Conservation (phyloP, 2,329 filamentous ascomycete species). For the Boeremia exigua region DNA sequence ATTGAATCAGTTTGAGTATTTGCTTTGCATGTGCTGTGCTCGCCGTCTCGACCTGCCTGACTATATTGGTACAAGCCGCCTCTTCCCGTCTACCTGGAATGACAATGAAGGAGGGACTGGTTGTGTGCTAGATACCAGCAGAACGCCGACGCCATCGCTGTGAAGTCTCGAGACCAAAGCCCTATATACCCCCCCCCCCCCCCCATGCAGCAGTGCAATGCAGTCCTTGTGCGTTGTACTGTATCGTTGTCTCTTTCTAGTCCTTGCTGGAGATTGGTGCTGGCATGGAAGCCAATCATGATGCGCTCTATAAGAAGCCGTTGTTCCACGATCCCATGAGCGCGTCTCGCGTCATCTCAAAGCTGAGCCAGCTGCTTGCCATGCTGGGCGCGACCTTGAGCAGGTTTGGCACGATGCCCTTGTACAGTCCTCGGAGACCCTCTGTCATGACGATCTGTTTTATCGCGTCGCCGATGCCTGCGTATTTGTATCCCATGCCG, state of each 20-base stretch:
- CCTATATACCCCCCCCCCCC: not conserved
- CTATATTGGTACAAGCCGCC: conserved; percentile 14
- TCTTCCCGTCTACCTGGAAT: conserved; percentile 6
- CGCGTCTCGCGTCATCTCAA: conserved; percentile 90
- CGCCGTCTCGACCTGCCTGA: not conserved
- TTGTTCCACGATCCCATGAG: conserved; percentile 60
- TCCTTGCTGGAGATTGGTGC: not conserved
- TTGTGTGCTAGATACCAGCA: conserved; percentile 9
- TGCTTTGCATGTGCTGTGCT: not conserved
- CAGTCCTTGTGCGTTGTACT: not conserved
- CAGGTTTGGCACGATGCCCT: conserved; percentile 92
- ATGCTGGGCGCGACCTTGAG: conserved; percentile 98
- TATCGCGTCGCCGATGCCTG: conserved; percentile 82
- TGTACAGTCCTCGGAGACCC: conserved; percentile 86
- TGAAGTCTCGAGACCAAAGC: not conserved
- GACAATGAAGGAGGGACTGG: conserved; percentile 5
- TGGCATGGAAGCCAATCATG: not conserved
- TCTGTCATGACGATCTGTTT: conserved; percentile 82
- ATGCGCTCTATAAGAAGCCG: conserved; percentile 37
- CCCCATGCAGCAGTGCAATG: not conserved
- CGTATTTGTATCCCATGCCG: conserved; percentile 96
- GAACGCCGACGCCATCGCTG: conserved; percentile 15
- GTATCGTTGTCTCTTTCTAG: not conserved
- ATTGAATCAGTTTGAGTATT: not conserved
- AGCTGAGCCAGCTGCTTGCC: conserved; percentile 98